Evolutionary conservation across 202 grass and related monocot species (phyloP).

Genomic region (Carex arenaria): DNA sequence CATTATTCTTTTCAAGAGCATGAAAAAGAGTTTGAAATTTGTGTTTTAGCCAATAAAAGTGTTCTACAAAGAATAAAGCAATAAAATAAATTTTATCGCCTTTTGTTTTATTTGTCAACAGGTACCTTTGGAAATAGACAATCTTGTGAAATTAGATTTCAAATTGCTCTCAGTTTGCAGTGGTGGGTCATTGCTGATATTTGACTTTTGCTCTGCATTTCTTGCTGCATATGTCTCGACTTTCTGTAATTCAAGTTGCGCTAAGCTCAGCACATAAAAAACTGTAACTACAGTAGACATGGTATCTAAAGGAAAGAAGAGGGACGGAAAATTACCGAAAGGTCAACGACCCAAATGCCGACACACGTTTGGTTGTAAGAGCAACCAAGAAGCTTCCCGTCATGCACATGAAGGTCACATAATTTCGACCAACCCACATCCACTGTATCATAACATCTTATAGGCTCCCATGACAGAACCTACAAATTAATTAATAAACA

Average conservation of each 20-base stretch:
- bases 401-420: constrained; percentile 74
- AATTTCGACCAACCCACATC: constrained; percentile 87
- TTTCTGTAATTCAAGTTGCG: constrained; percentile 40
- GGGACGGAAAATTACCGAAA: constrained; percentile 44
- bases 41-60: neutral
- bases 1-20: constrained; percentile 17
- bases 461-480: constrained; percentile 93
- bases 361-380: constrained; percentile 91
- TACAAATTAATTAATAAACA: constrained; percentile 34
- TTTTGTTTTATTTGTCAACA: neutral
- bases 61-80: neutral
- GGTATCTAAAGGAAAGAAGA: constrained; percentile 17
- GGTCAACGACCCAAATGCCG: constrained; percentile 81
- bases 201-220: constrained; percentile 41
- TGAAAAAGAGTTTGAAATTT: constrained; percentile 2
- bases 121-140: constrained; percentile 44
- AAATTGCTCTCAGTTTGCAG: constrained; percentile 43
- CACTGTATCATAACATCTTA: constrained; percentile 70
- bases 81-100: neutral
- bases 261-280: neutral
- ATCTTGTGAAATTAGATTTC: constrained; percentile 42
- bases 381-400: constrained; percentile 91
- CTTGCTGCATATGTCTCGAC: constrained; percentile 37
- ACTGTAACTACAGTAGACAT: constrained; percentile 23
- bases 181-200: constrained; percentile 28